Evolutionary conservation across 768 basidiomycete genomes (phyloP), one percentile per base, ranked within the genome.

Genomic region (Gymnopilus dilepis): DNA sequence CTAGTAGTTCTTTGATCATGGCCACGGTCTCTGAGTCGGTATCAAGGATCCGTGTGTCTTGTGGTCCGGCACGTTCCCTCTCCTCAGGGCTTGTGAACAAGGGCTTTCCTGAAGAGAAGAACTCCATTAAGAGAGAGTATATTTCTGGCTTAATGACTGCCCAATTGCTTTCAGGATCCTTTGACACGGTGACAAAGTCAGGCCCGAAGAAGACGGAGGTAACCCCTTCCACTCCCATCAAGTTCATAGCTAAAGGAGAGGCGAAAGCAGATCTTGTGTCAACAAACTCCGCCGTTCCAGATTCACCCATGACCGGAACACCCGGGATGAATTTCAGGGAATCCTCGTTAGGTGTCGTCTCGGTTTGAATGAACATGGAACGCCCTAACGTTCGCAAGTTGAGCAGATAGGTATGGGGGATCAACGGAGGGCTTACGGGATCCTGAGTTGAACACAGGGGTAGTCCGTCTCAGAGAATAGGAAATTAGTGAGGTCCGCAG

Each of bases 241-340:
- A 85, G 8, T 94, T 88, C 58, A 95, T 87, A 12, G 97, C 97
- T n/a, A 99, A 84, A 0, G 97, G 95, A 0, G 97, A 99, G n/a
- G 82, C 77, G 40, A 98, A 84, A 0, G 97, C 91, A 2, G 93
- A 81, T 42, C 89, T 88, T 3, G 91, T 90, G 73, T 97, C 94
- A 51, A 97, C 86, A 74, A 99, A 98, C 75, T 99, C 97, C 6
- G 95, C 94, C 0, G 91, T 92, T 43, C 94, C 95, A 24, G 87
- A 94, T 21, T 87, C 85, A 40, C 85, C 86, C 88, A 97, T 95
- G 28, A 99, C 95, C 28, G 87, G 74, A 22, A 89, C 82, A 0
- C 97, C 97, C 0, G 97, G 97, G 60, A 99, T 95, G 77, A 99
- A 99, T 75, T 99, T 99, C 54, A 99, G 85, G 0, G 96, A 97